Evolutionary conservation across 1,284 basidiomycete species (phyloP).

Genomic region (Sutorius eximius): DNA sequence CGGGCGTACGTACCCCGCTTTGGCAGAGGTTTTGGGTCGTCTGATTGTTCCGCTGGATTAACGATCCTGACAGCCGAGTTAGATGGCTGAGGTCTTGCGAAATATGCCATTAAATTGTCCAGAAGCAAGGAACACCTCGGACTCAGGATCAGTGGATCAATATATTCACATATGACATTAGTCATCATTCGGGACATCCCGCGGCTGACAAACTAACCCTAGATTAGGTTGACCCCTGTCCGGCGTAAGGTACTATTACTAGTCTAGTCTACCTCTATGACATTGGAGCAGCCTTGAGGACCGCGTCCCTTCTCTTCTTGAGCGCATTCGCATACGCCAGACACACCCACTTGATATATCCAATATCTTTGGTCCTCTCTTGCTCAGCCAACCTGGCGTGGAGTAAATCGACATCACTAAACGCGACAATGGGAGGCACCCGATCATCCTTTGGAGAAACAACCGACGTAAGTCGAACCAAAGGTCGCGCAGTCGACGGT

Average conservation of each 20-base stretch:
- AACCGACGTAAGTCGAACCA: slow-evolving; percentile 59
- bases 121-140: not conserved
- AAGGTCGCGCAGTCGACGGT: slow-evolving; percentile 46
- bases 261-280: slow-evolving; percentile 11
- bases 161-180: slow-evolving; percentile 12
- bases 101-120: slow-evolving; percentile 37
- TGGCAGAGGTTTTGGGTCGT: slow-evolving; percentile 36
- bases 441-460: slow-evolving; percentile 61
- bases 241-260: not conserved
- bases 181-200: slow-evolving; percentile 22
- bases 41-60: slow-evolving; percentile 42
- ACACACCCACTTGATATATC: slow-evolving; percentile 64
- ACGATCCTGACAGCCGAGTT: slow-evolving; percentile 62
- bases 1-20: slow-evolving; percentile 43
- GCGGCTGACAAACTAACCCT: not conserved
- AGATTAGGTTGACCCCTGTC: not conserved
- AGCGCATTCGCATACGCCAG: slow-evolving; percentile 68
- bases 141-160: slow-evolving; percentile 3
- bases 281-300: slow-evolving; percentile 35
- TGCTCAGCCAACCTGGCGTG: slow-evolving; percentile 60
- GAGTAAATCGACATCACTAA: slow-evolving; percentile 63
- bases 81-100: slow-evolving; percentile 44
- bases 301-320: slow-evolving; percentile 52
- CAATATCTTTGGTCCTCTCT: slow-evolving; percentile 45
- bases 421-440: slow-evolving; percentile 67